Evolutionary conservation across 768 basidiomycete species (phyloP).

Genomic region (Lactifluus hygrophoroides): DNA sequence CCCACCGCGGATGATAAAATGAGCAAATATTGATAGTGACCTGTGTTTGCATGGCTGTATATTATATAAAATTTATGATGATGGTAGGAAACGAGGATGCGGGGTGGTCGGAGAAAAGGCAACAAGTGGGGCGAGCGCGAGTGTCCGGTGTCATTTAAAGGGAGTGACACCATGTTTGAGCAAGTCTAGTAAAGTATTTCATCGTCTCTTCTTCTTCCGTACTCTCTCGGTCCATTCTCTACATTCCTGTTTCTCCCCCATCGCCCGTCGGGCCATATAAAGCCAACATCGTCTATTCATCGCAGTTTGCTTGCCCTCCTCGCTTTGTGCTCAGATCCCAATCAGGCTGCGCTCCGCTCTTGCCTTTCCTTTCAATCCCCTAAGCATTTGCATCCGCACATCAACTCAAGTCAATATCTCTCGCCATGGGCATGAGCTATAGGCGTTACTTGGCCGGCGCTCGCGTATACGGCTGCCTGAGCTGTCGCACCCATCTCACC

Average conservation of each 20-base stretch:
- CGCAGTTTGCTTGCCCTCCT: constrained; percentile 8
- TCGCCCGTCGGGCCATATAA: constrained; percentile 12
- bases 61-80: background rate
- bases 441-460: constrained; percentile 78
- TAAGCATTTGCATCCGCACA: background rate
- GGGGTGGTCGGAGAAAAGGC: background rate
- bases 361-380: background rate
- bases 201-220: background rate
- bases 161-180: background rate
- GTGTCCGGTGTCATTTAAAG: background rate
- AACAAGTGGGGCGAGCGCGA: background rate
- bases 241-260: background rate
- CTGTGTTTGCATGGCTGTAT: background rate
- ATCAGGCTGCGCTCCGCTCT: background rate
- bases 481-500: constrained; percentile 85
- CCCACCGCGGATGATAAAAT: constrained; percentile 1
- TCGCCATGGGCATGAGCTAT: constrained; percentile 80
- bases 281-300: background rate
- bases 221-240: background rate
- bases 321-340: constrained; percentile 4
- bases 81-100: background rate
- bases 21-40: background rate
- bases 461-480: constrained; percentile 81
- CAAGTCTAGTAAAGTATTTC: background rate
- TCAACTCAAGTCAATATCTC: background rate